A percentile compares a stretch with the other conserved stretches of the same genome.
These are phyloP conservation scores for Heterobasidion annosum DNA, from an alignment of 1,284 basidiomycete genomes.

Conservation along the genomic window DNA sequence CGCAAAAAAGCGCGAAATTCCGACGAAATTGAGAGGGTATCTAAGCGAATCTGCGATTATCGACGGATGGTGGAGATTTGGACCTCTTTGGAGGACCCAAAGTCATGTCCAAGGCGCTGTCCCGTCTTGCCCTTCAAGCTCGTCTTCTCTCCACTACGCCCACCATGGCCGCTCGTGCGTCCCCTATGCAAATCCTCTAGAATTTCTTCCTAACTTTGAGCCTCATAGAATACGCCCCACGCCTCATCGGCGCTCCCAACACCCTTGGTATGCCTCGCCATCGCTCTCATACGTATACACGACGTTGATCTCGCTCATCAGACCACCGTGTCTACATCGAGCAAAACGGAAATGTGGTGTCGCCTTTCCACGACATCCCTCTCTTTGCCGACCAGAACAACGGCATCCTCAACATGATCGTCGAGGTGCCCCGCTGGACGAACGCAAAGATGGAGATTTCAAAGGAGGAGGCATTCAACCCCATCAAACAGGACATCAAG, in stretches of 20 bases:
- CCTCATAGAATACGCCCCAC: constrained; percentile 56
- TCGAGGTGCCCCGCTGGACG: constrained; percentile 99
- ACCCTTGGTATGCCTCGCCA: constrained; percentile 67
- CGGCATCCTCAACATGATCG: constrained; percentile 96
- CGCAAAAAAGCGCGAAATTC: background rate
- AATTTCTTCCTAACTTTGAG: constrained; percentile 11
- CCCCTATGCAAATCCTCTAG: constrained; percentile 4
- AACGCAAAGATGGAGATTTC: constrained; percentile 99
- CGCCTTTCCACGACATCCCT: constrained; percentile 93
- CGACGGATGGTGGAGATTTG: background rate
- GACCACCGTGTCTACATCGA: constrained; percentile 96
- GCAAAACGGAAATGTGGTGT: constrained; percentile 78
- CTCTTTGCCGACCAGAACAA: constrained; percentile 92
- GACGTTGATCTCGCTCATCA: constrained; percentile 23
- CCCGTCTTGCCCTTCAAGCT: constrained; percentile 5
- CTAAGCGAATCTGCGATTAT: background rate
- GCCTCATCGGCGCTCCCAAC: constrained; percentile 83
- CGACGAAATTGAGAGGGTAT: background rate
- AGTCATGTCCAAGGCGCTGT: constrained; percentile 6
- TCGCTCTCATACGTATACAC: constrained; percentile 6
- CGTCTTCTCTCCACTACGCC: constrained; percentile 32
- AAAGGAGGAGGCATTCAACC: constrained; percentile 97
- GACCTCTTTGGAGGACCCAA: background rate
- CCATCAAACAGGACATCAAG: constrained; percentile 98
- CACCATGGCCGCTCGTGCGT: constrained; percentile 54